Conservation (phyloP, 1,284 basidiomycete species). For the Thelephora terrestris region DNA sequence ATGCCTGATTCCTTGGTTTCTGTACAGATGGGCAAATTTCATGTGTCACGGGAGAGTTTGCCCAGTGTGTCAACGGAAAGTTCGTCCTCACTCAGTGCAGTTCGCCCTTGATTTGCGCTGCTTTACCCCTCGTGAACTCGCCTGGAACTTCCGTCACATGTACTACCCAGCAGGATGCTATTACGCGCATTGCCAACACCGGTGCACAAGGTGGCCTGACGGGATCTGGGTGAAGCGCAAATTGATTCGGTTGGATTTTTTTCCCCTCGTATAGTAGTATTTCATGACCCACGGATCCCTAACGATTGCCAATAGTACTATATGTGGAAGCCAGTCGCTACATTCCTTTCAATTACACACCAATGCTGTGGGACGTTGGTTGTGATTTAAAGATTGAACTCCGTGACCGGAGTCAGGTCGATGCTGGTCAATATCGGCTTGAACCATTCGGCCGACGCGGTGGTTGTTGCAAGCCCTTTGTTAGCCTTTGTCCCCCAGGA, state of each 20-base stretch:
- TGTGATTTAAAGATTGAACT: too few species aligned
- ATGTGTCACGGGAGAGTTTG: conserved; percentile 24
- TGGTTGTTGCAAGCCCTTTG: too few species aligned
- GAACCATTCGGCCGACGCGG: too few species aligned
- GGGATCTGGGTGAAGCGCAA: conserved; percentile 10
- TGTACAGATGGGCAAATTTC: conserved; percentile 31
- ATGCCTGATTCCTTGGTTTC: not conserved
- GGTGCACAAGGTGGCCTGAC: conserved; percentile 34
- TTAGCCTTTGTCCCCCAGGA: too few species aligned
- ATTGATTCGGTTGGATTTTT: not conserved
- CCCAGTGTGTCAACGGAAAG: conserved; percentile 34
- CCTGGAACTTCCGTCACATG: conserved; percentile 48
- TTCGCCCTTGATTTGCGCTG: conserved; percentile 33
- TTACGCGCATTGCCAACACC: conserved; percentile 39
- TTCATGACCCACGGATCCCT: too few species aligned
- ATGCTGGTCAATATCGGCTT: too few species aligned
- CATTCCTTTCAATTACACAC: too few species aligned
- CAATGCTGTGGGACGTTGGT: too few species aligned
- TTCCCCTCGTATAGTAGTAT: too few species aligned
- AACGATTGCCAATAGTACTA: too few species aligned
- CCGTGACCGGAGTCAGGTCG: too few species aligned
- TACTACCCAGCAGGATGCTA: conserved; percentile 38
- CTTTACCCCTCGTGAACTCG: conserved; percentile 49
- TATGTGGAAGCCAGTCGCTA: too few species aligned
- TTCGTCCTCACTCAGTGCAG: conserved; percentile 35